Base-by-base conservation (phyloP, 2,329 filamentous ascomycete species). In the Coccinonectria pachysandricola region DNA sequence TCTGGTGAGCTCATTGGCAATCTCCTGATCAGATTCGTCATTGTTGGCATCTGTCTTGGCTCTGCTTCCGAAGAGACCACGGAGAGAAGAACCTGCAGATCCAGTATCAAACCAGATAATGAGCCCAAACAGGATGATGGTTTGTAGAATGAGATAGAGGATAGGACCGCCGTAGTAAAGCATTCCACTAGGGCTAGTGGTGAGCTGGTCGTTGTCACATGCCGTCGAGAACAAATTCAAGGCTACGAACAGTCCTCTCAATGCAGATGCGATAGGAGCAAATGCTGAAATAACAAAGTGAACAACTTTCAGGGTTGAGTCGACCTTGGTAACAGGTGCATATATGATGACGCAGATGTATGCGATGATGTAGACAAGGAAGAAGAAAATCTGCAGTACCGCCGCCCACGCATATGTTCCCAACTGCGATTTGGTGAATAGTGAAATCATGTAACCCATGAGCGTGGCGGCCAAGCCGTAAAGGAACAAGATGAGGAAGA, bases 191-290 rank as follows among this genome's bases (percentile, higher is more conserved):
- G 86, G 82, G 37, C 83, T 78, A 1, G 64, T 59, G 2, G 76
- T 72, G 12, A 86, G 55, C n/a, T 62, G 34, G 12, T 71, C 60
- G 14, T 68, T 75, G 16, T 71, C 65, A 49, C 87, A 95, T 3
- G 84, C 68, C 0, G 83, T 68, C 1, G 81, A 86, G 53, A 95
- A 94, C 3, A 87, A 62, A 48, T 95, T 95, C 26, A 93, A 64
- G 0, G 77, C 65, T 4, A 92, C 58, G 41, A 94, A 81, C 17
- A 95, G 54, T 0, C 82, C 68, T 32, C 84, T 68, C 12, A 84
- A 62, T 8, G 88, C 62, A 22, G 78, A 91, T 3, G 77, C 81
- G 23, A 88, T 75, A 0, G 87, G 87, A 2, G 84, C 75, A 24
- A 93, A 61, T 0, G 73, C 60, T 0, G 78, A 79, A 12, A 92